These are phyloP conservation scores for Pouteria glomerata DNA, from an alignment of 148 eudicot genomes.

Conservation along the genomic window DNA sequence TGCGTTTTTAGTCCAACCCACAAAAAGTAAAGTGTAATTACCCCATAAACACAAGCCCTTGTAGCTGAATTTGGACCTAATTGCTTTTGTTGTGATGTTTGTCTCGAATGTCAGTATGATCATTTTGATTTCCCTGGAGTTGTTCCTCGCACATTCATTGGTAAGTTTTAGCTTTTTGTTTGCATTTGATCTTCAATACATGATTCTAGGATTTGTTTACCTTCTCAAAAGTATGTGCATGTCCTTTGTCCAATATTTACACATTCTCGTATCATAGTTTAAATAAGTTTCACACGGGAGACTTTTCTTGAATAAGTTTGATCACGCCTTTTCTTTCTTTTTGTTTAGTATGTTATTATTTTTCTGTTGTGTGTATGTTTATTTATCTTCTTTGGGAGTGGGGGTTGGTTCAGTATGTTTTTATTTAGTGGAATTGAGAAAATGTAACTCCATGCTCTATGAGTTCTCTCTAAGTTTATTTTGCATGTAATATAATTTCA, in stretches of 20 bases:
- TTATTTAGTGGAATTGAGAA: not conserved
- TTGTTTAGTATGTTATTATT: not conserved
- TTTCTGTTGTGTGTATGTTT: not conserved
- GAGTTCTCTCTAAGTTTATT: not conserved
- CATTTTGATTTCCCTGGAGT: constrained; percentile 99
- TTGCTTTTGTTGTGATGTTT: constrained; percentile 7
- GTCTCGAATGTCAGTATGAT: constrained; percentile 63
- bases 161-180: constrained; percentile 27
- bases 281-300: not conserved
- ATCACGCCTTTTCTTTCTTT: not conserved
- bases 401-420: not conserved
- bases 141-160: constrained; percentile 92
- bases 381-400: not conserved
- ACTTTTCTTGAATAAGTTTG: not conserved
- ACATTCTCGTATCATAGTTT: not conserved
- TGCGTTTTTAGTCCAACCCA: too few relatives aligned
- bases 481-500: not conserved
- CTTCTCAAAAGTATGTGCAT: not conserved
- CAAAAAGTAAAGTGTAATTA: too few relatives aligned
- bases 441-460: not conserved
- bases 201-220: not conserved
- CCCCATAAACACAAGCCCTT: too few relatives aligned
- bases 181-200: not conserved
- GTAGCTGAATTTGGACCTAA: too few relatives aligned
- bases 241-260: not conserved